These are phyloP conservation scores for Hysterium pulicare DNA, from an alignment of 2,329 filamentous ascomycete species.

Conservation along the genomic window DNA sequence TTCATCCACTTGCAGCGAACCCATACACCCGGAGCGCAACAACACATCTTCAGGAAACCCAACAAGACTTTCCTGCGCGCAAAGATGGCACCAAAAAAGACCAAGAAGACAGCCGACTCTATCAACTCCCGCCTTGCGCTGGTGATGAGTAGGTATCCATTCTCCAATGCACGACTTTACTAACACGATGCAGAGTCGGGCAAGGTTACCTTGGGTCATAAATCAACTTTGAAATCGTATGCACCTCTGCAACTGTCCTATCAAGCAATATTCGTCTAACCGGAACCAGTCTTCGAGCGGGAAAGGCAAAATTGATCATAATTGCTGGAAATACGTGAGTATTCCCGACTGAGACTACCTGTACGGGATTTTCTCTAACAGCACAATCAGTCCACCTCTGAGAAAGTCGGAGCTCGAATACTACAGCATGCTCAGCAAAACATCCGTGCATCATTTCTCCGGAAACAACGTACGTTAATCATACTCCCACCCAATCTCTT, in stretches of 20 bases:
- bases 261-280: not conserved
- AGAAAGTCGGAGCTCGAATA: conserved; percentile 97
- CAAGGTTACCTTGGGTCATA: conserved; percentile 83
- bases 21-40: not conserved
- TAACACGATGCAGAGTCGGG: conserved; percentile 24
- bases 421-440: conserved; percentile 63
- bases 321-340: conserved; percentile 95
- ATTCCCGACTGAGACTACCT: conserved; percentile 2
- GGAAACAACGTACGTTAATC: conserved; percentile 91
- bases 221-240: conserved; percentile 75
- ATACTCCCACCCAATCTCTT: conserved; percentile 26
- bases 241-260: not conserved
- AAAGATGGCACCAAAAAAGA: conserved; percentile 72
- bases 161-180: no score
- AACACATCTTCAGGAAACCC: conserved; percentile 20
- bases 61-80: conserved; percentile 33
- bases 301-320: conserved; percentile 98
- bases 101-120: conserved; percentile 81
- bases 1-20: not conserved
- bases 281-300: conserved; percentile 65
- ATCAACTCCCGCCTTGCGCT: conserved; percentile 67
- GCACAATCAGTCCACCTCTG: conserved; percentile 65
- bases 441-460: conserved; percentile 93
- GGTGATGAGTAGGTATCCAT: conserved; percentile 56
- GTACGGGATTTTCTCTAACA: not conserved